phyloP scores from a whole-genome alignment of 1,284 basidiomycete species.

The Neotropicomus parvogracilis region DNA sequence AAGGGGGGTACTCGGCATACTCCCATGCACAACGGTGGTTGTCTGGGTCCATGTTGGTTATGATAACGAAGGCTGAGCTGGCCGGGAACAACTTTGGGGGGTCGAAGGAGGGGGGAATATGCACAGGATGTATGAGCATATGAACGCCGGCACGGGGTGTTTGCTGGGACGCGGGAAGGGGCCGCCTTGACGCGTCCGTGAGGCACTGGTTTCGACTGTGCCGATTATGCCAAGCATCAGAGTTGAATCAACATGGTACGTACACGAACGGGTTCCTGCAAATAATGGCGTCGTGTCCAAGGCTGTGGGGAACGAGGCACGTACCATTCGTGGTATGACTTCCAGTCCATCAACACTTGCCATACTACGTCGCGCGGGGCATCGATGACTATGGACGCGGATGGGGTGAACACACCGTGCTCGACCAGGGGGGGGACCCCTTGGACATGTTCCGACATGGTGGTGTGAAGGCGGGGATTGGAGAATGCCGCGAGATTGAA shows the following conservation, averaged over 20 bases:
- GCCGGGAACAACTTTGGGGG: slow-evolving; percentile 34
- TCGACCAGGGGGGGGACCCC: slow-evolving; percentile 25
- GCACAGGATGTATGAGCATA: slow-evolving; percentile 47
- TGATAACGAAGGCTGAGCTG: slow-evolving; percentile 38
- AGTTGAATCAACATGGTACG: slow-evolving; percentile 13
- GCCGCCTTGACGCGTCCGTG: slow-evolving; percentile 40
- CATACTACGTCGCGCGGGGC: slow-evolving; percentile 35
- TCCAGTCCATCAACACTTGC: slow-evolving; percentile 36
- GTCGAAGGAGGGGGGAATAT: slow-evolving; percentile 57
- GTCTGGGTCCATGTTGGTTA: slow-evolving; percentile 49
- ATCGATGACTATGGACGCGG: slow-evolving; percentile 31
- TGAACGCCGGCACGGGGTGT: slow-evolving; percentile 45
- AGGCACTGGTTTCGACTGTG: slow-evolving; percentile 54
- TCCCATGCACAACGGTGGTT: slow-evolving; percentile 59
- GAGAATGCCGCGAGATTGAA: too few relatives aligned
- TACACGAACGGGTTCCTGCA: slow-evolving; percentile 69
- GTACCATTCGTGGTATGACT: slow-evolving; percentile 33
- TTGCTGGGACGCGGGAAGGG: slow-evolving; percentile 39
- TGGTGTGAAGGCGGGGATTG: too few relatives aligned
- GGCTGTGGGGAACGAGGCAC: slow-evolving; percentile 1
- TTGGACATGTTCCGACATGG: slow-evolving; percentile 10
- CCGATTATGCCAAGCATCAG: slow-evolving; percentile 3
- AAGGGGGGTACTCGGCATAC: slow-evolving; percentile 40
- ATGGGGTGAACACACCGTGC: slow-evolving; percentile 26
- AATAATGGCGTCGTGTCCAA: too few relatives aligned